phyloP scores from a whole-genome alignment of 2,329 filamentous ascomycete species.

The Waltergamsia citrina region DNA sequence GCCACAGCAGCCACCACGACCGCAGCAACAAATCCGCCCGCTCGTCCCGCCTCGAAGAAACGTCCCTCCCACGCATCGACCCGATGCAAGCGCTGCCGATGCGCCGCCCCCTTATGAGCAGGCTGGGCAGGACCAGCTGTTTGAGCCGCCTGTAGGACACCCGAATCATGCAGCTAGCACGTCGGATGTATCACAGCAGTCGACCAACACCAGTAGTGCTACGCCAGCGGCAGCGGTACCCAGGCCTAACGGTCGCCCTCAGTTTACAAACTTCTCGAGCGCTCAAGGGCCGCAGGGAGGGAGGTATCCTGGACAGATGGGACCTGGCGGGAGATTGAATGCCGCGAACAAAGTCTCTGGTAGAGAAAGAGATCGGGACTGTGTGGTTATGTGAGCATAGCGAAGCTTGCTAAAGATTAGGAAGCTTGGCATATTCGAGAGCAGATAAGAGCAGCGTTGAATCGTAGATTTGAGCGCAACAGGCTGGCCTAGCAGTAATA shows the following conservation, averaged over 20 bases:
- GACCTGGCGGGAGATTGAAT: too few species aligned
- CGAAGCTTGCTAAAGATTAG: background rate
- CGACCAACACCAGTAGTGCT: conserved; percentile 8
- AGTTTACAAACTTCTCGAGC: too few species aligned
- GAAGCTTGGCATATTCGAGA: too few species aligned
- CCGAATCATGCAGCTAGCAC: conserved; percentile 36
- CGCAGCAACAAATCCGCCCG: conserved; percentile 31
- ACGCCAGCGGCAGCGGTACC: conserved; percentile 6
- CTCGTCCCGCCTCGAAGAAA: conserved; percentile 27
- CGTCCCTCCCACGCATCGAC: conserved; percentile 15
- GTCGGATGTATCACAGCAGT: conserved; percentile 5
- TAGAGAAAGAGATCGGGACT: conserved; percentile 24
- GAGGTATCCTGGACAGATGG: too few species aligned
- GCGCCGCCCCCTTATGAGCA: conserved; percentile 51
- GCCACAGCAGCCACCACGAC: conserved; percentile 6
- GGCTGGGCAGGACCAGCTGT: conserved; percentile 39
- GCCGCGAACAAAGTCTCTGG: conserved; percentile 8
- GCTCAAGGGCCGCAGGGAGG: too few species aligned
- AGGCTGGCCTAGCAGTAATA: too few species aligned
- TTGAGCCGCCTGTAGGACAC: conserved; percentile 41
- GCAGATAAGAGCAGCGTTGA: too few species aligned
- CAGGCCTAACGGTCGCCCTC: too few species aligned
- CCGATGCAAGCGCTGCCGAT: conserved; percentile 33
- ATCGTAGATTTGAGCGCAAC: too few species aligned
- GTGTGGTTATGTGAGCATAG: conserved; percentile 38